phyloP scores from a whole-genome alignment of 2,329 filamentous ascomycete species.

The Colletotrichum agaves region DNA sequence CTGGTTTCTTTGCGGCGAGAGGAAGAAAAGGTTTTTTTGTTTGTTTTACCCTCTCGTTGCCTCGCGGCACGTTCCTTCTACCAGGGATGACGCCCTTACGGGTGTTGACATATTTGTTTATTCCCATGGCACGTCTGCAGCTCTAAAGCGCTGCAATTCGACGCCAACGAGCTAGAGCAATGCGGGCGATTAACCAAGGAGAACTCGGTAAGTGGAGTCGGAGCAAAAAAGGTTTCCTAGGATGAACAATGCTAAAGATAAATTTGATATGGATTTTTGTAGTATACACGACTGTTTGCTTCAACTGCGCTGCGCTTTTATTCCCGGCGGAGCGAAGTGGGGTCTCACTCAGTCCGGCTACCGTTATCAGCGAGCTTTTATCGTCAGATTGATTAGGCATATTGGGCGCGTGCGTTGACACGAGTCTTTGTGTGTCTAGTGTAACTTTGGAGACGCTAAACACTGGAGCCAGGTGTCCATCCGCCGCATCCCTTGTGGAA shows the following conservation, averaged over 20 bases:
- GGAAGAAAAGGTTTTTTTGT: too few species aligned
- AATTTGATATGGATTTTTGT: too few species aligned
- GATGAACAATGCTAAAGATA: too few species aligned
- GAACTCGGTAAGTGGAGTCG: conserved; percentile 15
- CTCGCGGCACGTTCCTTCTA: neutral
- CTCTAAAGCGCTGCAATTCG: neutral
- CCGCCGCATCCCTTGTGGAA: neutral
- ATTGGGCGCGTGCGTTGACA: neutral
- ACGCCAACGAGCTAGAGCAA: conserved; percentile 2
- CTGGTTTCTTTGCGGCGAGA: neutral
- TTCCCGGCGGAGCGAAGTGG: conserved; percentile 28
- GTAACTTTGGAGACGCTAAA: neutral
- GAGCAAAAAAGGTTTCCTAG: conserved; percentile 20
- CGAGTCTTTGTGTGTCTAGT: neutral
- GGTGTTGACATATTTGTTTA: neutral
- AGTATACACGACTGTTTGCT: too few species aligned
- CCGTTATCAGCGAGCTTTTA: conserved; percentile 20
- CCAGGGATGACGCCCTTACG: neutral
- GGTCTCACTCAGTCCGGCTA: neutral
- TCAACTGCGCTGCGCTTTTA: conserved; percentile 16
- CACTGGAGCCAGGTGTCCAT: neutral
- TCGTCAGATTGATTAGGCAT: neutral
- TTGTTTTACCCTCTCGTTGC: neutral
- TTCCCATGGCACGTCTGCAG: conserved; percentile 5
- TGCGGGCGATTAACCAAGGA: neutral